These are phyloP conservation scores for Trichocladium antarcticum DNA, from an alignment of 495 filamentous ascomycete genomes.

Conservation along the genomic window DNA sequence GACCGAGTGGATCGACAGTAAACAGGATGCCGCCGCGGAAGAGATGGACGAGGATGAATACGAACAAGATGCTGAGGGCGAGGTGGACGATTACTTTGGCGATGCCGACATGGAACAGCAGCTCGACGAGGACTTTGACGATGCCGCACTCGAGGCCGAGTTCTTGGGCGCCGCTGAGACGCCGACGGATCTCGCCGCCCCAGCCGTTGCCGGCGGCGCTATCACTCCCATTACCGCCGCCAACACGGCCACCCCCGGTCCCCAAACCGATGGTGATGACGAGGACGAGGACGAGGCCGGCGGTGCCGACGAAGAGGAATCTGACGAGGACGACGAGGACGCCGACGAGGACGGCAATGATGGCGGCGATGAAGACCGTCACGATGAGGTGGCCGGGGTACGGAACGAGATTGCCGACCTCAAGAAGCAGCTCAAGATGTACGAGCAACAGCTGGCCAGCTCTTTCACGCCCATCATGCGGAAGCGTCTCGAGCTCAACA, in stretches of 20 bases:
- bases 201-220: conserved; percentile 26
- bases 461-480: conserved; percentile 40
- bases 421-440: conserved; percentile 32
- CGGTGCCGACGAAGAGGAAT: conserved; percentile 37
- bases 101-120: conserved; percentile 36
- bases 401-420: conserved; percentile 47
- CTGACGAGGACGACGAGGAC: conserved; percentile 40
- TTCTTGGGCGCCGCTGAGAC: conserved; percentile 23
- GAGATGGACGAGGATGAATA: conserved; percentile 47
- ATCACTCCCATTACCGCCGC: conserved; percentile 31
- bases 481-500: conserved; percentile 42
- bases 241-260: conserved; percentile 21
- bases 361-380: conserved; percentile 35
- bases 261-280: conserved; percentile 23
- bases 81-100: conserved; percentile 39
- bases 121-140: conserved; percentile 14
- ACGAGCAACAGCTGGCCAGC: conserved; percentile 27
- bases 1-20: conserved; percentile 56
- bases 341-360: conserved; percentile 39
- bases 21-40: conserved; percentile 37
- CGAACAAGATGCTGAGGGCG: conserved; percentile 48
- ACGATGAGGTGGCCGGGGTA: conserved; percentile 38
- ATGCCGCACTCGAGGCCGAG: conserved; percentile 33
- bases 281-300: conserved; percentile 37
- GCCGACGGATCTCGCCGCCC: conserved; percentile 23